Conservation (phyloP, 2,329 filamentous ascomycete species). For the Plectosphaerella sp. region DNA sequence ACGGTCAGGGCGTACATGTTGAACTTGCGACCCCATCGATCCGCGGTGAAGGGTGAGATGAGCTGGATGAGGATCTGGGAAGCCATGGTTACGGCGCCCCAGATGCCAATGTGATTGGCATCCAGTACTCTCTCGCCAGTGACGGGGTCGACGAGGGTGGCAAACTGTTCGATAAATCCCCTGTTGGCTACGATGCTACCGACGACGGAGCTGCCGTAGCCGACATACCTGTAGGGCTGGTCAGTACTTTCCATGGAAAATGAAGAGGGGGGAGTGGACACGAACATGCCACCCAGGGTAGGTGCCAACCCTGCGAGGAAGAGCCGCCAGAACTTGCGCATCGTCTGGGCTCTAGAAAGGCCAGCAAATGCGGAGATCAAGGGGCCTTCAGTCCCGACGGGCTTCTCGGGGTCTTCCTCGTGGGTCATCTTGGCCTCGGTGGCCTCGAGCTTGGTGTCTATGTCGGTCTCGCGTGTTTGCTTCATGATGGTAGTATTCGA, state of each 20-base stretch:
- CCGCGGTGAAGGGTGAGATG: background rate
- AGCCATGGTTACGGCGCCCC: background rate
- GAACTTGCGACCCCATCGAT: background rate
- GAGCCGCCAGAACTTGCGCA: background rate
- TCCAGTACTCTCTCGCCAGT: background rate
- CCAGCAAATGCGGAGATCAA: background rate
- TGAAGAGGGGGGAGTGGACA: background rate
- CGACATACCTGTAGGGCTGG: background rate
- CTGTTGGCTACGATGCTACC: slow-evolving; percentile 1
- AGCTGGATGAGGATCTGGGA: background rate
- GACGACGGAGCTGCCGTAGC: background rate
- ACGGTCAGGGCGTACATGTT: background rate
- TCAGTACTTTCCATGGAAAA: background rate
- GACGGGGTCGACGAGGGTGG: background rate
- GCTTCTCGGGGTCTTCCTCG: background rate
- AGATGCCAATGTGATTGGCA: background rate
- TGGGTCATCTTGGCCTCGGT: background rate
- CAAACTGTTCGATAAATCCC: slow-evolving; percentile 3
- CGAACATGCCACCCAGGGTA: background rate
- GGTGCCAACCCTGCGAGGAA: background rate
- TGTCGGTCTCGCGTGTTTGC: no score
- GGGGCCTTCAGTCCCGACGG: background rate
- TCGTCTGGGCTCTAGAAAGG: background rate
- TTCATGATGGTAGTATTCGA: no score
- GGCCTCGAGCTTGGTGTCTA: no score